phyloP scores from a whole-genome alignment of 2,329 filamentous ascomycete genomes.

The Didymella lethalis region DNA sequence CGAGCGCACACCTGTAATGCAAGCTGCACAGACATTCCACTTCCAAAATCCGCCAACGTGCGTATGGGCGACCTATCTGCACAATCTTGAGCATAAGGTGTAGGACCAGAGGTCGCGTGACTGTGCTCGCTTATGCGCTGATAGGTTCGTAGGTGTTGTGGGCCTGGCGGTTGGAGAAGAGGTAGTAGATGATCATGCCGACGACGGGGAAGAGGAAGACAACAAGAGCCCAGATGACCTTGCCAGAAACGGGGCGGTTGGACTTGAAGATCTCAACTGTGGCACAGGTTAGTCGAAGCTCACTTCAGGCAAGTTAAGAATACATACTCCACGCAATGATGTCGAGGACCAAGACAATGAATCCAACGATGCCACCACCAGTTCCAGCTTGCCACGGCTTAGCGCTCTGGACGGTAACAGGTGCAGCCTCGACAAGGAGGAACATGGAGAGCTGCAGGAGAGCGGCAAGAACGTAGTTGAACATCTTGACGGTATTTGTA shows the following conservation, averaged over 20 bases:
- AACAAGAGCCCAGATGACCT: conserved; percentile 68
- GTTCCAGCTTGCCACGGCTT: conserved; percentile 67
- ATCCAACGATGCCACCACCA: conserved; percentile 67
- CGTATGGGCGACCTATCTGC: background rate
- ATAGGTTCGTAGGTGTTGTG: conserved; percentile 66
- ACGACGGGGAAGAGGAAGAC: conserved; percentile 71
- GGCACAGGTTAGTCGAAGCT: conserved; percentile 27
- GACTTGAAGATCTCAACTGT: conserved; percentile 71
- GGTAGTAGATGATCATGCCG: conserved; percentile 68
- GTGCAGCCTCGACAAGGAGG: conserved; percentile 60
- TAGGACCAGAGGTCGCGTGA: background rate
- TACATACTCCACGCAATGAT: conserved; percentile 69
- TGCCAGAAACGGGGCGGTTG: conserved; percentile 64
- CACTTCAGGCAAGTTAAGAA: background rate
- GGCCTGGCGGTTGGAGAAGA: conserved; percentile 68
- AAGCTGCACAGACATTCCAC: background rate
- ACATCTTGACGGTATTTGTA: conserved; percentile 32
- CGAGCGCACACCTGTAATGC: background rate
- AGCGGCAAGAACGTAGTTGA: conserved; percentile 50
- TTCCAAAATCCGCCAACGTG: background rate
- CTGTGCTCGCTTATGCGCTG: conserved; percentile 27
- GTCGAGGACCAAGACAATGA: conserved; percentile 68
- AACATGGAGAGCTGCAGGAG: conserved; percentile 63
- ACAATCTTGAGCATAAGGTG: background rate
- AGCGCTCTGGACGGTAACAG: conserved; percentile 48